These are phyloP conservation scores for Clarireedia paspali DNA, from an alignment of 2,329 filamentous ascomycete genomes.

Conservation along the genomic window DNA sequence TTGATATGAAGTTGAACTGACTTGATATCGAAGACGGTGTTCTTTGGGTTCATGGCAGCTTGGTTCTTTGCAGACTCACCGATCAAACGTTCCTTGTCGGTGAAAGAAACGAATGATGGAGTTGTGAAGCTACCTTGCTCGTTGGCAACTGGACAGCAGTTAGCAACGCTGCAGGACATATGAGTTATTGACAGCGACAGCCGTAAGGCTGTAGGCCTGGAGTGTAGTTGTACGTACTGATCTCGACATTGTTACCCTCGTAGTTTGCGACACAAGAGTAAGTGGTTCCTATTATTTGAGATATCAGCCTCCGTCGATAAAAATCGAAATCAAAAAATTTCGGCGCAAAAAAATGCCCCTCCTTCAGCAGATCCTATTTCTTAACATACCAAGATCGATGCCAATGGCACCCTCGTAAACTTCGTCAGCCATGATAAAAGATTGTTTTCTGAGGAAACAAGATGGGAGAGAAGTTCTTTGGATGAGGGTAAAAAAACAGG, in stretches of 20 bases:
- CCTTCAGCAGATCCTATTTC: not conserved
- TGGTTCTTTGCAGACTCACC: constrained; percentile 99
- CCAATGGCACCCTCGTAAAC: constrained; percentile 99
- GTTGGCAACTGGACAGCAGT: constrained; percentile 60
- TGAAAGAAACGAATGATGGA: constrained; percentile 98
- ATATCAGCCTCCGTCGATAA: constrained; percentile 9
- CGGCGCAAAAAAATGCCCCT: constrained; percentile 5
- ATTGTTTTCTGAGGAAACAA: constrained; percentile 13
- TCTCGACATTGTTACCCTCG: constrained; percentile 99
- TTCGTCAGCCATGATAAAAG: constrained; percentile 82
- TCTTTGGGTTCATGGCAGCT: constrained; percentile 97
- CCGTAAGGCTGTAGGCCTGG: not conserved
- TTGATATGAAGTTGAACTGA: constrained; percentile 39
- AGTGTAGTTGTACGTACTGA: constrained; percentile 35
- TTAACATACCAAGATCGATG: constrained; percentile 88
- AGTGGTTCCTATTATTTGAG: constrained; percentile 68
- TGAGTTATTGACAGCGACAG: not conserved
- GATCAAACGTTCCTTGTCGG: constrained; percentile 95
- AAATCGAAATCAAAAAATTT: not conserved
- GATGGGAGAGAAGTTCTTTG: constrained; percentile 11
- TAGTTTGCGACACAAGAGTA: constrained; percentile 99
- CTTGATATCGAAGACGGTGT: constrained; percentile 99
- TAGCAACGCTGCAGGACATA: not conserved
- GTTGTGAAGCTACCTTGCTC: constrained; percentile 99
- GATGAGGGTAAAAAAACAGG: constrained; percentile 6